A percentile compares a stretch with the other conserved stretches of the same genome.
Conservation (phyloP, 129 eudicot genomes). For the Scalesia atractyloides region DNA sequence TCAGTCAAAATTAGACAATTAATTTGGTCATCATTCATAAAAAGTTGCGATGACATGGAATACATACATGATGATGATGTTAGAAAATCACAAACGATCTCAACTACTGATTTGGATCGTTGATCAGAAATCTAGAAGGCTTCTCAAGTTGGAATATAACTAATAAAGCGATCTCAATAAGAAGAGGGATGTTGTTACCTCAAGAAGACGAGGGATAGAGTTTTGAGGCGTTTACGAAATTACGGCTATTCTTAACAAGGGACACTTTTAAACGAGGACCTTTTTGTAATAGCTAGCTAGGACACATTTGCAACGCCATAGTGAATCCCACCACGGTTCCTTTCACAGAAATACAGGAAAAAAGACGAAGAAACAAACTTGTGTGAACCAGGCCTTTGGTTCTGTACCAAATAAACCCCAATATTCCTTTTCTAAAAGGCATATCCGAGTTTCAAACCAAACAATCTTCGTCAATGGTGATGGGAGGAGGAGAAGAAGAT, state of each 20-base stretch:
- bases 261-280: constrained; percentile 33
- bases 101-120: not conserved
- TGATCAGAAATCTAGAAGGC: not conserved
- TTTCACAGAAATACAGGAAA: not conserved
- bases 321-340: constrained; percentile 19
- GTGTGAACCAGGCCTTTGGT: no score
- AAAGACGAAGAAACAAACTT: not conserved
- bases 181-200: constrained; percentile 44
- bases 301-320: constrained; percentile 32
- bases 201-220: constrained; percentile 70
- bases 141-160: no score
- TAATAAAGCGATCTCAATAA: not conserved
- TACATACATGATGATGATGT: not conserved
- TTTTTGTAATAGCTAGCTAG: constrained; percentile 15
- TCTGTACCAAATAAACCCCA: not conserved
- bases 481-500: no score
- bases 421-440: not conserved
- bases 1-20: not conserved
- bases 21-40: not conserved
- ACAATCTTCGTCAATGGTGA: no score
- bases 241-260: constrained; percentile 59
- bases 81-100: not conserved
- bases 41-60: not conserved
- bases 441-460: not conserved
- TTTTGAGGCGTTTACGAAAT: no score